Evolutionary conservation across 176 grass and related monocot species (phyloP).

Genomic region (Paspalum vaginatum): DNA sequence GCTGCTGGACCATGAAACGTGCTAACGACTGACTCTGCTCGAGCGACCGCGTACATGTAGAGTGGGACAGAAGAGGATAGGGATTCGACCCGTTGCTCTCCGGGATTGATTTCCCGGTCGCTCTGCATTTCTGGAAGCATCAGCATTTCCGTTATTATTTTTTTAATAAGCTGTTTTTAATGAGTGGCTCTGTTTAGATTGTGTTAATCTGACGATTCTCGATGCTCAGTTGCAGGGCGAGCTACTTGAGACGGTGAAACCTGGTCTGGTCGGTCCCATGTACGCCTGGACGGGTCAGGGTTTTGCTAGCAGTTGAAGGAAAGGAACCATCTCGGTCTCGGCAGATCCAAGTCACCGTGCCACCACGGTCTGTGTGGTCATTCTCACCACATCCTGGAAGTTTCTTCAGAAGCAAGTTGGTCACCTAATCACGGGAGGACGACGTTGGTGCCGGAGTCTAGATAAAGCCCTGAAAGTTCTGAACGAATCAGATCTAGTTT

Average conservation of each 20-base stretch:
- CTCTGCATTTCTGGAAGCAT: constrained; percentile 29
- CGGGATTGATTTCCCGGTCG: constrained; percentile 20
- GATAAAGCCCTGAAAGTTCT: neutral
- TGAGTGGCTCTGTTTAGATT: constrained; percentile 17
- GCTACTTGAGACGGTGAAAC: neutral
- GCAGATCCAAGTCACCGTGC: no score
- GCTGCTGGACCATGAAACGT: constrained; percentile 3
- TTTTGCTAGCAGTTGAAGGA: neutral
- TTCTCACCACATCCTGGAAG: neutral
- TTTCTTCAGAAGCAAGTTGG: neutral
- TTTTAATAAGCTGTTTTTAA: neutral
- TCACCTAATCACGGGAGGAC: no score
- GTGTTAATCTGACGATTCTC: neutral
- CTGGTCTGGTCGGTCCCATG: neutral
- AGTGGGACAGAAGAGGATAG: constrained; percentile 18
- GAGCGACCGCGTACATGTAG: constrained; percentile 18
- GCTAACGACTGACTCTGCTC: neutral
- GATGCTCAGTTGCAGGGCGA: neutral
- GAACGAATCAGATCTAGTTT: neutral
- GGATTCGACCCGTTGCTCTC: neutral
- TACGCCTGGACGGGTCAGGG: neutral
- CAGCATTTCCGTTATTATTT: neutral
- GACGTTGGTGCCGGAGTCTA: neutral
- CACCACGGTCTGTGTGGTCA: neutral
- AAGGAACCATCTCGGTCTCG: constrained; percentile 17